A percentile compares a stretch with the other conserved stretches of the same genome.
Evolutionary conservation across 805 yeast species (phyloP).

Genomic region (Candida morakotiae): DNA sequence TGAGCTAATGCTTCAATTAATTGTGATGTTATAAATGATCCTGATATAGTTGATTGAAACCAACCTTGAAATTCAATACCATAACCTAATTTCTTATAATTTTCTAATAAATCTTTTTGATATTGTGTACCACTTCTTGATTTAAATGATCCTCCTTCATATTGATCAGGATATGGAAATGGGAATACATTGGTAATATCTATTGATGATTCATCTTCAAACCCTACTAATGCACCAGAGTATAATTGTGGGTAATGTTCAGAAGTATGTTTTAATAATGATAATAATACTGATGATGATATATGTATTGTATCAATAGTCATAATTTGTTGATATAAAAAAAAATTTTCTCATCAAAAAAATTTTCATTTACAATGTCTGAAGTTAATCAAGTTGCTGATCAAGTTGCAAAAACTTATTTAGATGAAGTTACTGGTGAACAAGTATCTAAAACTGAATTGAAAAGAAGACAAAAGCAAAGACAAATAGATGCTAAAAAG

Average conservation of each 20-base stretch:
- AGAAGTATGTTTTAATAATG: conserved; percentile 63
- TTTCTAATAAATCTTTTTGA: conserved; percentile 63
- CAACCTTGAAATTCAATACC: conserved; percentile 77
- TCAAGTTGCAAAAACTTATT: conserved; percentile 67
- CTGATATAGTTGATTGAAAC: conserved; percentile 69
- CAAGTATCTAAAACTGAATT: conserved; percentile 93
- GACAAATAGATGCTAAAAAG: conserved; percentile 83
- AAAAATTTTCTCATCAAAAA: conserved; percentile 3
- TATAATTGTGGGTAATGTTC: conserved; percentile 58
- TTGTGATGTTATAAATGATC: conserved; percentile 62
- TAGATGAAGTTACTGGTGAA: conserved; percentile 95
- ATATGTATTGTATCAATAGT: conserved; percentile 36
- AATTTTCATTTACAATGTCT: conserved; percentile 22
- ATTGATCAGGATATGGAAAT: conserved; percentile 64
- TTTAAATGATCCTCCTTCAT: conserved; percentile 57
- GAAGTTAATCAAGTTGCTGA: conserved; percentile 65
- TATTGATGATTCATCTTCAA: conserved; percentile 53
- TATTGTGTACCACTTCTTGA: conserved; percentile 61
- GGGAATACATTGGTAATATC: conserved; percentile 61
- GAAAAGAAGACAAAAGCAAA: conserved; percentile 89
- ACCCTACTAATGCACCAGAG: conserved; percentile 73
- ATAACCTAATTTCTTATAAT: conserved; percentile 56
- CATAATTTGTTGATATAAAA: not conserved
- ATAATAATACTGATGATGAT: conserved; percentile 51
- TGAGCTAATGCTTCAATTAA: conserved; percentile 67